These are phyloP conservation scores for Cladosporium oxysporum DNA, from an alignment of 2,329 filamentous ascomycete genomes.

Conservation along the genomic window DNA sequence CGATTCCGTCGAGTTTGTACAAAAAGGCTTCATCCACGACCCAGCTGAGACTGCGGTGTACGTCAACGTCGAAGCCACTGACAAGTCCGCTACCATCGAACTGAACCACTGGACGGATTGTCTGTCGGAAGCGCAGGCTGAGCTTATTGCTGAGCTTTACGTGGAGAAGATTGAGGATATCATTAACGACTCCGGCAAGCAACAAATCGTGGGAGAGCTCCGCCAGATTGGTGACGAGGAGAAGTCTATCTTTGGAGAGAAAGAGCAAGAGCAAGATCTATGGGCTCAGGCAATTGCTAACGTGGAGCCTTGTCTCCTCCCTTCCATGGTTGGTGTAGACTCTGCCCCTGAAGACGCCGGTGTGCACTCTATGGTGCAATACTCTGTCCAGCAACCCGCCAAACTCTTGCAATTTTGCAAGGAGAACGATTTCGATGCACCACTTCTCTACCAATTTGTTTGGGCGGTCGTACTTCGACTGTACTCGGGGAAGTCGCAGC, in stretches of 20 bases:
- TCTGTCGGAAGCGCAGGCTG: conserved; percentile 13
- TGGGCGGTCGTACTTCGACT: conserved; percentile 18
- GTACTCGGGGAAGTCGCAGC: conserved; percentile 4
- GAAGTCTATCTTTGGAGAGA: conserved; percentile 2
- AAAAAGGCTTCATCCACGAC: conserved; percentile 15
- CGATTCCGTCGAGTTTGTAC: background rate
- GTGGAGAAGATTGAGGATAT: conserved; percentile 19
- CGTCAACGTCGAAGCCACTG: conserved; percentile 15
- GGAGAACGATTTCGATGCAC: conserved; percentile 13
- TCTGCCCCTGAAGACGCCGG: background rate
- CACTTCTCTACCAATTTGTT: conserved; percentile 11
- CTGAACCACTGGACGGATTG: conserved; percentile 17
- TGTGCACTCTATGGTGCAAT: conserved; percentile 2
- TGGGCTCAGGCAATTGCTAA: background rate
- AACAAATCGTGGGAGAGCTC: conserved; percentile 5
- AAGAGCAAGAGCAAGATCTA: background rate
- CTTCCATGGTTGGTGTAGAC: background rate
- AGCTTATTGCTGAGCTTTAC: conserved; percentile 17
- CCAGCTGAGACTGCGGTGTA: conserved; percentile 18
- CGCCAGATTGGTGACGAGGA: conserved; percentile 16
- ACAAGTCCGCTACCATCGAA: conserved; percentile 9
- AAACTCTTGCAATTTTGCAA: conserved; percentile 17
- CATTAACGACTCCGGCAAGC: conserved; percentile 4
- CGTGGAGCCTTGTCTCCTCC: conserved; percentile 11
- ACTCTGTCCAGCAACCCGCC: conserved; percentile 6